Evolutionary conservation across 2,329 filamentous ascomycete species (phyloP), one percentile per base, ranked within the genome.

Genomic region (Colletotrichum neosansevieriae): DNA sequence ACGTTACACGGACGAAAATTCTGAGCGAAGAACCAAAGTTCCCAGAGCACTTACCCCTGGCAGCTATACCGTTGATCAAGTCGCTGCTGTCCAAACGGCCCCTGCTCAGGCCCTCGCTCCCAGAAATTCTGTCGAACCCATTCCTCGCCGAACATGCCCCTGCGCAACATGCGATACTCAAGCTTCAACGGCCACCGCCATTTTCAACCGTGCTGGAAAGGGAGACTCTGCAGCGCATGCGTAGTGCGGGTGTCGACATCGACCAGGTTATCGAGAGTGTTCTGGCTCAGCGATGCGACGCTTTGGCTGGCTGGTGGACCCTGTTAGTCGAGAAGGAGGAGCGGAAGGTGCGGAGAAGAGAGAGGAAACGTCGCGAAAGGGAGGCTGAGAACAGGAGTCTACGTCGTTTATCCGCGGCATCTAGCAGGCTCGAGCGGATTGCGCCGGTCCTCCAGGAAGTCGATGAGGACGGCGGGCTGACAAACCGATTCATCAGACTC

Each of bases 251-350:
- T 0, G 94, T 98, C 24, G 93, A 98, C 75, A 96, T 97, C 67
- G 96, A 99, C 76, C 88, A 92, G 69, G 93, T 99, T 7, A 95
- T 98, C 71, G 95, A 98, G 77, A 97, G 96, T 74, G 96, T 99
- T 3, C 80, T 97, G 40, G 89, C 94, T 4, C 94, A 97, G 77
- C 88, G 93, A 72, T 98, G 96, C 76, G 95, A 99, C 79, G 88
- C 91, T 6, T 82, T 99, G 56, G 93, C 94, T 58, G 96, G 96
- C 6, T 99, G 96, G 96, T 99, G 96, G 96, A 92, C 93, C 3
- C 80, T 99, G 32, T 82, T 99, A 44, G 89, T 98, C 10, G 96
- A 98, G 76, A 99, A 98, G 78, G 96, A 99, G 76, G 89, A 94
- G 76, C 89, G 94, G 9, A 99, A 99, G 79, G 91, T 94, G 71